A percentile compares a stretch with the other conserved stretches of the same genome.
These are phyloP conservation scores for Paragyromitra xinjiangensis DNA, from an alignment of 495 filamentous ascomycete species.

Conservation along the genomic window DNA sequence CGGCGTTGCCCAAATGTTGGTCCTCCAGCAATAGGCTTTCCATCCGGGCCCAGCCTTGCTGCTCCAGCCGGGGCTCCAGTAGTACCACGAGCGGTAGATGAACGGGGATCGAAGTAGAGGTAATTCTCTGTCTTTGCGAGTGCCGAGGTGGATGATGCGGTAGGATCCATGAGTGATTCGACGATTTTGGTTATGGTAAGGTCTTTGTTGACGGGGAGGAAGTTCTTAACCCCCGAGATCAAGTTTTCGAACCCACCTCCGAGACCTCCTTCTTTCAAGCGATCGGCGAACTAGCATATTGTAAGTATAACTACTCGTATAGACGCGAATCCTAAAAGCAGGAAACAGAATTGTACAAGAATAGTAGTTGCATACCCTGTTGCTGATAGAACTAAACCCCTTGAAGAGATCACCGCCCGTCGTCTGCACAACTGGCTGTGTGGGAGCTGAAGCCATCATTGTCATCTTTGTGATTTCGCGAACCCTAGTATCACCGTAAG, in stretches of 20 bases:
- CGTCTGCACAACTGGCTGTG: constrained; percentile 67
- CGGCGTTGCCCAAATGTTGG: constrained; percentile 93
- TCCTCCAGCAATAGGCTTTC: constrained; percentile 62
- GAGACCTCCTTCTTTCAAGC: constrained; percentile 85
- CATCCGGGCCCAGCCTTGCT: constrained; percentile 61
- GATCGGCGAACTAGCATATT: constrained; percentile 74
- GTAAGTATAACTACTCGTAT: not conserved
- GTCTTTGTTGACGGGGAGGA: constrained; percentile 93
- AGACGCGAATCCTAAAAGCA: not conserved
- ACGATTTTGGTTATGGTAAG: constrained; percentile 97
- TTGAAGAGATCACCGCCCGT: constrained; percentile 79
- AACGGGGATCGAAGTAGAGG: constrained; percentile 97
- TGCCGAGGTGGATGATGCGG: constrained; percentile 84
- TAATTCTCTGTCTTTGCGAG: constrained; percentile 98
- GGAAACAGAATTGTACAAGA: not conserved
- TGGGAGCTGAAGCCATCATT: constrained; percentile 89
- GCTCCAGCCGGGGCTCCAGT: constrained; percentile 77
- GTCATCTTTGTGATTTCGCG: constrained; percentile 98
- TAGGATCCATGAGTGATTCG: constrained; percentile 97
- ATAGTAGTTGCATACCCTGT: constrained; percentile 32
- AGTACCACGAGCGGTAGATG: constrained; percentile 89
- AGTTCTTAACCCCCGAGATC: constrained; percentile 98
- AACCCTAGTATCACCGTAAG: constrained; percentile 69
- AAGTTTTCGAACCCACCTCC: constrained; percentile 92
- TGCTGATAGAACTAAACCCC: constrained; percentile 87